phyloP scores from a whole-genome alignment of 1,139 yeast genomes.

The Spathaspora sp. region DNA sequence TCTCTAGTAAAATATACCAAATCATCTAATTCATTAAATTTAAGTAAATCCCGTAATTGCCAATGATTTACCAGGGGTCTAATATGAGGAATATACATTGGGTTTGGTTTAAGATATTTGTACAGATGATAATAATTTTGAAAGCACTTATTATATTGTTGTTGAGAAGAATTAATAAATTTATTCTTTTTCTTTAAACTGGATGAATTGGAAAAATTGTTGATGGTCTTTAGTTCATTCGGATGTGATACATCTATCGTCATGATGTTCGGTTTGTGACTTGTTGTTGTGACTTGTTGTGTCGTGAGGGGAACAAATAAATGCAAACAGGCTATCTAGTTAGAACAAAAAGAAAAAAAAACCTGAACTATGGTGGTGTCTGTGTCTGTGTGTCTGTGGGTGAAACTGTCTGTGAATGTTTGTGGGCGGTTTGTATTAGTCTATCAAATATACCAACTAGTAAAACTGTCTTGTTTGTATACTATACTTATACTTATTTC shows the following conservation, averaged over 20 bases:
- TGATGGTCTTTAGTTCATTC: constrained; percentile 3
- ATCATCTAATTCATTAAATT: constrained; percentile 34
- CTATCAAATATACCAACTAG: not conserved
- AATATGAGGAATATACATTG: constrained; percentile 33
- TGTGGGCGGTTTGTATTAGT: not conserved
- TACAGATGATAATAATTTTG: constrained; percentile 48
- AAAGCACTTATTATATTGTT: constrained; percentile 35
- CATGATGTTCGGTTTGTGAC: not conserved
- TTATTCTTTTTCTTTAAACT: constrained; percentile 2
- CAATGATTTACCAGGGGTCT: constrained; percentile 61
- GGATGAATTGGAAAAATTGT: not conserved
- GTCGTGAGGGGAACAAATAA: not conserved
- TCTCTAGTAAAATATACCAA: constrained; percentile 34
- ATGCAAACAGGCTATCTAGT: not conserved
- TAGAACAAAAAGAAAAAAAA: not conserved
- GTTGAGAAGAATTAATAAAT: constrained; percentile 11
- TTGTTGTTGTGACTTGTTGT: not conserved
- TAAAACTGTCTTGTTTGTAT: not conserved
- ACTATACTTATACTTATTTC: constrained; percentile 1
- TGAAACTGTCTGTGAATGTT: not conserved
- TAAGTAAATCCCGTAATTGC: constrained; percentile 81
- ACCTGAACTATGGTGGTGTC: not conserved
- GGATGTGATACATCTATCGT: constrained; percentile 7
- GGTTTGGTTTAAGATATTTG: constrained; percentile 38
- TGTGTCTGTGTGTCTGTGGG: not conserved